These are phyloP conservation scores for Colletotrichum musicola DNA, from an alignment of 2,329 filamentous ascomycete genomes.

Conservation along the genomic window DNA sequence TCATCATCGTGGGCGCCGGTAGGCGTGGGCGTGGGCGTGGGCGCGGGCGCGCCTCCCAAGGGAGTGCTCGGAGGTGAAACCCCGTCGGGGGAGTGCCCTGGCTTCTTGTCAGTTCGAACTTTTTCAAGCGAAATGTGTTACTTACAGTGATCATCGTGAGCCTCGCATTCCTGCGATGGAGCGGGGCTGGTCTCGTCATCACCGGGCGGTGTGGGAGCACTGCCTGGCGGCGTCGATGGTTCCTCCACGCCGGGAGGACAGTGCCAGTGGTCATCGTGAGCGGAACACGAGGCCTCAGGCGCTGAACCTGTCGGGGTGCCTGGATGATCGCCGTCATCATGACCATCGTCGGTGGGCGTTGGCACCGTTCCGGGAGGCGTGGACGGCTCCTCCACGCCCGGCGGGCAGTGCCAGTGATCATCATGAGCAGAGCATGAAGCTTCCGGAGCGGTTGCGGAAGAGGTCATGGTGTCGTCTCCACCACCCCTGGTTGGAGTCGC, in stretches of 20 bases:
- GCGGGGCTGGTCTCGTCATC: neutral
- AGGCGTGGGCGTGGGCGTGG: neutral
- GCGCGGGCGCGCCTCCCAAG: constrained; percentile 1
- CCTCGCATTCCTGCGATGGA: neutral
- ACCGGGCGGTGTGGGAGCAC: neutral
- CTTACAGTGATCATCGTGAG: constrained; percentile 1
- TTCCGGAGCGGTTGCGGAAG: neutral
- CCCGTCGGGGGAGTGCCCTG: constrained; percentile 39
- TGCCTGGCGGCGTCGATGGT: constrained; percentile 7
- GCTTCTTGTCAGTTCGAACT: neutral
- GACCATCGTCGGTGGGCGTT: too few species aligned
- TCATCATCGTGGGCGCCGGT: constrained; percentile 3
- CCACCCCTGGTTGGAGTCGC: neutral
- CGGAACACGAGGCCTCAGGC: neutral
- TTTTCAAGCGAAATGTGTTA: neutral
- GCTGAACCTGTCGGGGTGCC: neutral
- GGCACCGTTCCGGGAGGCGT: neutral
- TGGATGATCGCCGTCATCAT: too few species aligned
- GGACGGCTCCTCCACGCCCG: neutral
- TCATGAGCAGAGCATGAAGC: constrained; percentile 19
- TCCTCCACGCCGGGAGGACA: constrained; percentile 17
- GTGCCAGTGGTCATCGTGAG: constrained; percentile 37
- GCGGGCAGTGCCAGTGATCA: constrained; percentile 36
- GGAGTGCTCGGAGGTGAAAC: constrained; percentile 15
- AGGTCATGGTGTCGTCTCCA: neutral